Conservation (phyloP, 352 stramenopile species). For the Saprolegnia parasitica region DNA sequence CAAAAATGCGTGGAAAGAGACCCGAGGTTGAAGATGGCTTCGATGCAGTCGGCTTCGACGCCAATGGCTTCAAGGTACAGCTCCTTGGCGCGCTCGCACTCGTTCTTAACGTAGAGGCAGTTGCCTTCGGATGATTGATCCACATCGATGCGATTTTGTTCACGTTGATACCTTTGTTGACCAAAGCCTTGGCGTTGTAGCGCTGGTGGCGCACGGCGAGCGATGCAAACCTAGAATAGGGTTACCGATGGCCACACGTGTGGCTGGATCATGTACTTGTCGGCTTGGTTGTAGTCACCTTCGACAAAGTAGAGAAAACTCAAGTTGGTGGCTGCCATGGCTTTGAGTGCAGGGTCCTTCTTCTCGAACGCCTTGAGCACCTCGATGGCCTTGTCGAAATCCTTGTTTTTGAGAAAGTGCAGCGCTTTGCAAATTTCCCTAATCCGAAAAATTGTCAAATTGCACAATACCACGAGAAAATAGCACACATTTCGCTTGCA, state of each 20-base stretch:
- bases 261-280: constrained; percentile 79
- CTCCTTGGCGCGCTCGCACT: constrained; percentile 92
- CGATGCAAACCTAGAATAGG: constrained; percentile 35
- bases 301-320: constrained; percentile 97
- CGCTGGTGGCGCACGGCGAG: constrained; percentile 90
- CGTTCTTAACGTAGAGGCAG: constrained; percentile 91
- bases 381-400: constrained; percentile 92
- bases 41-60: constrained; percentile 92
- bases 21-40: constrained; percentile 97
- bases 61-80: constrained; percentile 93
- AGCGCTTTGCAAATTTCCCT: constrained; percentile 78
- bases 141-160: background rate
- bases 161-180: constrained; percentile 83
- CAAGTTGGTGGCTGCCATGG: constrained; percentile 93
- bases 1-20: constrained; percentile 34
- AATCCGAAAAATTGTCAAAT: background rate
- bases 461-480: constrained; percentile 33
- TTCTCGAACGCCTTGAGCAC: constrained; percentile 95
- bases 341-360: constrained; percentile 90
- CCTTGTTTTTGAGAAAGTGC: constrained; percentile 88
- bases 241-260: background rate
- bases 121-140: constrained; percentile 67
- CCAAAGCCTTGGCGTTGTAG: constrained; percentile 95
- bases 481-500: constrained; percentile 86
- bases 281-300: constrained; percentile 83